Conservation (phyloP, 495 filamentous ascomycete genomes). For the Cercophora samala region DNA sequence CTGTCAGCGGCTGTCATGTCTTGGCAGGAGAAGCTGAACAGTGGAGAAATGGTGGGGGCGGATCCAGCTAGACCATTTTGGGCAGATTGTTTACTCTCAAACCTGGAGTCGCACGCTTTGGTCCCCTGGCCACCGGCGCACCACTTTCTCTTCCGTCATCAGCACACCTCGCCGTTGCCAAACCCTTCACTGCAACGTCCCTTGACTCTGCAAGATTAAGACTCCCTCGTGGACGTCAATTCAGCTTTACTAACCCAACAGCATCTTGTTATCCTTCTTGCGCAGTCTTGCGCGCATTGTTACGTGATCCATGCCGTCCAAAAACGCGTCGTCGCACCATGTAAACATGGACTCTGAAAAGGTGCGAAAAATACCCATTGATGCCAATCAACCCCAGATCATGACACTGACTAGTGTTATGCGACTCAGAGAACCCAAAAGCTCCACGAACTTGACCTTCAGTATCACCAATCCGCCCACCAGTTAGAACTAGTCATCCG, state of each 20-base stretch:
- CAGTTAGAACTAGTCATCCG: conserved; percentile 59
- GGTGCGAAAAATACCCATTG: conserved; percentile 27
- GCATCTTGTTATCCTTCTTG: background rate
- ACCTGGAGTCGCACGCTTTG: conserved; percentile 15
- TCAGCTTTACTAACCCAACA: conserved; percentile 5
- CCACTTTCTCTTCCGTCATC: conserved; percentile 8
- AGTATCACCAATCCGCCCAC: conserved; percentile 58
- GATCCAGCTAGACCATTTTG: conserved; percentile 23
- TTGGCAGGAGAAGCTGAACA: conserved; percentile 6
- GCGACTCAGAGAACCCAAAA: conserved; percentile 32
- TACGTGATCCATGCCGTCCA: conserved; percentile 27
- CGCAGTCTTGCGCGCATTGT: background rate
- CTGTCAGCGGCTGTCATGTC: background rate
- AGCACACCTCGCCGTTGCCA: background rate
- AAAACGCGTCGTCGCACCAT: conserved; percentile 38
- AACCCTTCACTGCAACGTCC: background rate
- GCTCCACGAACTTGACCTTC: conserved; percentile 57
- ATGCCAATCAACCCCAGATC: background rate
- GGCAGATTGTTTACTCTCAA: conserved; percentile 38
- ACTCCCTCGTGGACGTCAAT: background rate
- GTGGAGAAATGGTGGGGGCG: background rate
- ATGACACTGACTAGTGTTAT: background rate
- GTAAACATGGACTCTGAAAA: conserved; percentile 43
- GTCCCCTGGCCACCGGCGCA: conserved; percentile 1
- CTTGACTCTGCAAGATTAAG: background rate